phyloP scores from a whole-genome alignment of 2,329 filamentous ascomycete genomes.

The Trichoderma breve region DNA sequence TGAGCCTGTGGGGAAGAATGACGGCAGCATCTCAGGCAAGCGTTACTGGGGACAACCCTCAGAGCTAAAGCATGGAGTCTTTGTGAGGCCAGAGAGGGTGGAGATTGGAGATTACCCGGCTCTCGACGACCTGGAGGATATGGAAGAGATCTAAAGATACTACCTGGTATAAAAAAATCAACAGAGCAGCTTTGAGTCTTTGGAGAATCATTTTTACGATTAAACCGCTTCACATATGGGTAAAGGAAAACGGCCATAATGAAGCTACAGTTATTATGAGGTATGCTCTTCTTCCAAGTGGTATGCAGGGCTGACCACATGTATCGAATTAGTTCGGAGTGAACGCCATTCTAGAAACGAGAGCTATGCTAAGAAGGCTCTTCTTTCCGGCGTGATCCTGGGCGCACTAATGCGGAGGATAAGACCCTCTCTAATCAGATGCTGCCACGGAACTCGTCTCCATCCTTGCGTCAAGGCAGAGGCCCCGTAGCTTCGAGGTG shows the following conservation, averaged over 20 bases:
- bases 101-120: conserved; percentile 72
- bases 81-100: conserved; percentile 74
- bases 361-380: background rate
- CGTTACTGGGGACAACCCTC: conserved; percentile 69
- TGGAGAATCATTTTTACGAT: background rate
- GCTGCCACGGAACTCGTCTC: conserved; percentile 15
- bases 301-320: conserved; percentile 10
- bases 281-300: background rate
- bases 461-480: background rate
- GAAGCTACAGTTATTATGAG: background rate
- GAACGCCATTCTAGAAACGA: conserved; percentile 18
- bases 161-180: background rate
- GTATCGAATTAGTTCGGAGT: background rate
- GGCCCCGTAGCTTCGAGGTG: background rate
- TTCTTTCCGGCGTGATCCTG: conserved; percentile 1
- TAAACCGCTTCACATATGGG: background rate
- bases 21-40: conserved; percentile 66
- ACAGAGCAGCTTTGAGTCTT: background rate
- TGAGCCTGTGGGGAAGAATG: conserved; percentile 80
- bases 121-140: conserved; percentile 72
- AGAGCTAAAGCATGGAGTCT: conserved; percentile 68
- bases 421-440: conserved; percentile 17
- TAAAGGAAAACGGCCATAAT: too few species aligned
- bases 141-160: conserved; percentile 63
- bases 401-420: conserved; percentile 13